These are phyloP conservation scores for Microascus cirrosus DNA, from an alignment of 2,329 filamentous ascomycete genomes.

Conservation along the genomic window DNA sequence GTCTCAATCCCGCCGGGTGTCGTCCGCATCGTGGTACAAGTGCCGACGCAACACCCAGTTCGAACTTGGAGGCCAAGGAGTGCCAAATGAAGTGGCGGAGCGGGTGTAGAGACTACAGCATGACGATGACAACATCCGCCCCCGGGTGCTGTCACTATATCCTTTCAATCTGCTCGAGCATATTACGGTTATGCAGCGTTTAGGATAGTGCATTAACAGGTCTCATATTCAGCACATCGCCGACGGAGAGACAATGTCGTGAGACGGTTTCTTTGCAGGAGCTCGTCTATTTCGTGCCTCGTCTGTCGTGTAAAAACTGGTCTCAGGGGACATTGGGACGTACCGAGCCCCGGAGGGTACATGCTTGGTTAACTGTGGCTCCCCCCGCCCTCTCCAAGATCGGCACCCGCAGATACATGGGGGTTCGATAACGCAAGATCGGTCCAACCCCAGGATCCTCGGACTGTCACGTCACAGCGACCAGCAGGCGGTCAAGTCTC, in stretches of 20 bases:
- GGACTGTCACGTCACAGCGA: background rate
- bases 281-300: background rate
- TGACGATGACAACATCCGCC: background rate
- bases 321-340: background rate
- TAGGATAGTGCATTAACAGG: background rate
- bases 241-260: background rate
- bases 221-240: background rate
- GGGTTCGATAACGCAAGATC: background rate
- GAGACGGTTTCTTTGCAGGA: background rate
- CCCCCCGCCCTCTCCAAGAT: background rate
- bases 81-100: background rate
- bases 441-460: background rate
- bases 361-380: background rate
- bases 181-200: background rate
- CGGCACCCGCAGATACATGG: background rate
- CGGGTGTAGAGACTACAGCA: background rate
- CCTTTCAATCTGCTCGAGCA: background rate
- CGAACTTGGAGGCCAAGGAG: no score
- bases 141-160: background rate
- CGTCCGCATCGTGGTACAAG: background rate
- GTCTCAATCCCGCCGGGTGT: background rate
- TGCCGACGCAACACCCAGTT: background rate
- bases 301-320: background rate
- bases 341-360: background rate
- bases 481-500: background rate